Percentiles rank a stretch among this genome's conserved stretches.
Evolutionary conservation across 768 basidiomycete species (phyloP).

Genomic region (Phylloporus arenicola): DNA sequence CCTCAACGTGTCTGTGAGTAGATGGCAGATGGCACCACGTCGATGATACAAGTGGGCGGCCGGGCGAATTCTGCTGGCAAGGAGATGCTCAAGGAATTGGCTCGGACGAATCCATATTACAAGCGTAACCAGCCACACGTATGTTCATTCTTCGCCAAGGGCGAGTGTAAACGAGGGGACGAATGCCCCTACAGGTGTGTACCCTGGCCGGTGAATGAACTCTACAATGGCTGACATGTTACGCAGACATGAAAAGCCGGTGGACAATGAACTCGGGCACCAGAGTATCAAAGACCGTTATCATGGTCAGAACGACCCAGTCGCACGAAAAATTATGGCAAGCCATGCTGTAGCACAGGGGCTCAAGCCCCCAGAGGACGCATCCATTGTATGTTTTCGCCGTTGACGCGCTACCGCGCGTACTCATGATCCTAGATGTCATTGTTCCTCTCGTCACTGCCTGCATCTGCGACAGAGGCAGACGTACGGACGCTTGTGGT

Average conservation of each 20-base stretch:
- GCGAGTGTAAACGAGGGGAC: slow-evolving; percentile 84
- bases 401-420: neutral
- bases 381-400: slow-evolving; percentile 61
- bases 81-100: slow-evolving; percentile 94
- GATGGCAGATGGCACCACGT: slow-evolving; percentile 64
- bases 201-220: neutral
- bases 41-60: slow-evolving; percentile 50
- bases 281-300: slow-evolving; percentile 95
- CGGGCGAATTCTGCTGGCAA: slow-evolving; percentile 77
- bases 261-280: slow-evolving; percentile 74
- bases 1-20: slow-evolving; percentile 26
- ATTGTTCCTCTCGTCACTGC: slow-evolving; percentile 76
- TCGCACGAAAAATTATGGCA: slow-evolving; percentile 83
- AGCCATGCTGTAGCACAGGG: slow-evolving; percentile 78
- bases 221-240: neutral
- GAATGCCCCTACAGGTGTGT: slow-evolving; percentile 86
- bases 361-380: slow-evolving; percentile 85
- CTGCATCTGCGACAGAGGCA: slow-evolving; percentile 62
- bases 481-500: slow-evolving; percentile 69
- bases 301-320: slow-evolving; percentile 89
- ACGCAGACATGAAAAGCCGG: slow-evolving; percentile 80
- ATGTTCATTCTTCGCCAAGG: slow-evolving; percentile 94
- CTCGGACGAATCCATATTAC: slow-evolving; percentile 94
- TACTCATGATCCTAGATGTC: slow-evolving; percentile 53
- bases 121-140: slow-evolving; percentile 92